Evolutionary conservation across 768 basidiomycete species (phyloP), one percentile per base, ranked within the genome.

Genomic region (Mycena rosella): DNA sequence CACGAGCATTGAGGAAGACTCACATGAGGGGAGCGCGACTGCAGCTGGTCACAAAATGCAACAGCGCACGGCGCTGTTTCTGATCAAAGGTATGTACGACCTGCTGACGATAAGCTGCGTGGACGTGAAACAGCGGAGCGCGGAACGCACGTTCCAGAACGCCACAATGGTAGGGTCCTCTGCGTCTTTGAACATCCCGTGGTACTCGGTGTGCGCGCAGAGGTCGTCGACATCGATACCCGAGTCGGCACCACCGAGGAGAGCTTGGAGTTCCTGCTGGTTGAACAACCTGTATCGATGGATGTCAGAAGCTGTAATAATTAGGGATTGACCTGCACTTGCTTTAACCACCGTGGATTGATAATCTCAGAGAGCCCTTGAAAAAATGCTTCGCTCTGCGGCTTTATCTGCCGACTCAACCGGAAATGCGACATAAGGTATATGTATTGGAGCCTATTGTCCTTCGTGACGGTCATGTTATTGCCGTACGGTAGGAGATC

Each of bases 221-320:
- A 98, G 78, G 78, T 99, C 96, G 18, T 91, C 88, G 4, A 98
- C 70, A 74, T 96, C 92, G 52, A 97, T 90, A 0, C 91, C 90
- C 0, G 93, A 83, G 64, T 96, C 92, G 30, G 93, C 92, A 9
- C 94, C 95, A 0, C 96, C 96, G 3, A 99, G 83, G 0, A 98
- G 82, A 47, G 96, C 91, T 75, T 96, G 95, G 8, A 98, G 83
- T 78, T 98, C 97, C 74, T 94, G 92, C 70, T 97, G 96, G 77
- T 98, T 96, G 81, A 98, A 99, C 94, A 98, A 96, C 44, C 95
- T 93, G 68, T n/a, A n/a, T n/a, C n/a, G n/a, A n/a, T n/a, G n/a
- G n/a, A n/a, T n/a, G n/a, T n/a, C n/a, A n/a, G n/a, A n/a, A n/a
- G n/a, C n/a, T n/a, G n/a, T n/a, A n/a, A n/a, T n/a, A n/a, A n/a